A percentile compares a stretch with the other conserved stretches of the same genome.
Evolutionary conservation across 2,329 filamentous ascomycete genomes (phyloP).

Genomic region (Ascochyta clinopodiicola): DNA sequence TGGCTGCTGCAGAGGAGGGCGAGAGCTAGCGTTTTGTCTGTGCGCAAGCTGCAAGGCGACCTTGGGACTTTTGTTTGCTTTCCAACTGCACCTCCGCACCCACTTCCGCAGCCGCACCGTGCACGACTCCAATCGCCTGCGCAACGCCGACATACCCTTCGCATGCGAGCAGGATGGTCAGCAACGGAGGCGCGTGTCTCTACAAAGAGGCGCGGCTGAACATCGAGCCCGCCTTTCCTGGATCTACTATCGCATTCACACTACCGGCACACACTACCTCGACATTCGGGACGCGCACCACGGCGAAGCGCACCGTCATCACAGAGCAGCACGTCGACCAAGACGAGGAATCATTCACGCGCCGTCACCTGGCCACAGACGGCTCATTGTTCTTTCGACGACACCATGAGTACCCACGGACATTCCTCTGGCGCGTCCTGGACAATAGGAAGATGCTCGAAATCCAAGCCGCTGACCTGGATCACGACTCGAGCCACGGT

Average conservation of each 20-base stretch:
- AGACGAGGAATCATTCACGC: slow-evolving; percentile 76
- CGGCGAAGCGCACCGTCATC: slow-evolving; percentile 43
- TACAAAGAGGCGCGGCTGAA: slow-evolving; percentile 89
- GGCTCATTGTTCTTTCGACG: slow-evolving; percentile 85
- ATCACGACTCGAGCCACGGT: slow-evolving; percentile 67
- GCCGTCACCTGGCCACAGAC: slow-evolving; percentile 73
- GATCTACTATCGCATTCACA: slow-evolving; percentile 71
- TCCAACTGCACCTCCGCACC: slow-evolving; percentile 30
- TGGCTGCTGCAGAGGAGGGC: not conserved
- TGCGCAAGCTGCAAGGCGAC: slow-evolving; percentile 31
- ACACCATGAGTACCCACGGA: slow-evolving; percentile 76
- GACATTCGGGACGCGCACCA: slow-evolving; percentile 41
- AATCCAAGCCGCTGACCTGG: slow-evolving; percentile 81
- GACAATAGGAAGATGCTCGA: slow-evolving; percentile 82
- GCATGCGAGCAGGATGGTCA: slow-evolving; percentile 74
- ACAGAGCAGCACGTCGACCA: slow-evolving; percentile 53
- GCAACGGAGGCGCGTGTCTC: slow-evolving; percentile 67
- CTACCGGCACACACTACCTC: slow-evolving; percentile 44
- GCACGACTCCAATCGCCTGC: slow-evolving; percentile 14
- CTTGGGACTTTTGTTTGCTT: slow-evolving; percentile 35
- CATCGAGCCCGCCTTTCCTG: slow-evolving; percentile 73
- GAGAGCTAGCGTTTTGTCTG: slow-evolving; percentile 19
- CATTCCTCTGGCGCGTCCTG: slow-evolving; percentile 89
- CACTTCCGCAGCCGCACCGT: slow-evolving; percentile 25
- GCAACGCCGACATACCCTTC: slow-evolving; percentile 15